Percentiles rank a stretch among this genome's conserved stretches.
phyloP scores from a whole-genome alignment of 2,329 filamentous ascomycete genomes.

The Fusarium sp. region DNA sequence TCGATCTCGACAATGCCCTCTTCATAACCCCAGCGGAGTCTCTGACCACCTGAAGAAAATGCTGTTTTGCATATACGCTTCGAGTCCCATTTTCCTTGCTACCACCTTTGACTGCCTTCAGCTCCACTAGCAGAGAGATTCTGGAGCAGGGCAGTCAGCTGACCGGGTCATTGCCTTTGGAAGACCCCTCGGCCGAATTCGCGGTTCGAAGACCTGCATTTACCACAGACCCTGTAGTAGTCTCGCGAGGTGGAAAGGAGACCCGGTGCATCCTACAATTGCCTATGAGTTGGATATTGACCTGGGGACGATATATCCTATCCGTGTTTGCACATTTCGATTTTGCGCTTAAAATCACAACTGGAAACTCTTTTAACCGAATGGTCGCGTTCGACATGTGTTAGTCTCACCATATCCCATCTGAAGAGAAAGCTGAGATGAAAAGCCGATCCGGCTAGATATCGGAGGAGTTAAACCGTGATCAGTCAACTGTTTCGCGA shows the following conservation, averaged over 20 bases:
- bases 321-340: neutral
- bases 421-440: neutral
- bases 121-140: neutral
- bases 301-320: neutral
- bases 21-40: neutral
- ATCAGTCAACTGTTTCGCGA: neutral
- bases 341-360: neutral
- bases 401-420: neutral
- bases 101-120: neutral
- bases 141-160: neutral
- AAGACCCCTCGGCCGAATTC: neutral
- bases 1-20: neutral
- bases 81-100: neutral
- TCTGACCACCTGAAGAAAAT: neutral
- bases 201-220: neutral
- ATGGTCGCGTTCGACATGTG: neutral
- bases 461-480: neutral
- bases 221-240: neutral
- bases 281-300: neutral
- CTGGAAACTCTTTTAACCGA: neutral
- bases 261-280: neutral
- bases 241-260: neutral
- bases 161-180: neutral
- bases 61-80: neutral
- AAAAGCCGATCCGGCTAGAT: neutral